These are phyloP conservation scores for Backusella australiensis DNA, from an alignment of 192 early-diverging fungal species.

Conservation along the genomic window DNA sequence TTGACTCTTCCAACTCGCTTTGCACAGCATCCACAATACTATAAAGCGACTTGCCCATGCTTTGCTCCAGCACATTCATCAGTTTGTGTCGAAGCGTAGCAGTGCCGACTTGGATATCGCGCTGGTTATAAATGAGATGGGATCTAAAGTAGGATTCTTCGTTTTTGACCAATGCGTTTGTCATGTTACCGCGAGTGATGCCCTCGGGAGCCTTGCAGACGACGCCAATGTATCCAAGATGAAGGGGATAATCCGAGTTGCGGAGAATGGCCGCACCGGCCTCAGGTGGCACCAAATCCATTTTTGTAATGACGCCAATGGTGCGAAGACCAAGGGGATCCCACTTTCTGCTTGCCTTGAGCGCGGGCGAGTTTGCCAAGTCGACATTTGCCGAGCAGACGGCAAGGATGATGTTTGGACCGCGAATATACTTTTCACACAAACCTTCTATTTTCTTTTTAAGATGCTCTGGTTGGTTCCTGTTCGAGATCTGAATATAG, in stretches of 20 bases:
- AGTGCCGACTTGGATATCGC: slow-evolving; percentile 79
- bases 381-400: slow-evolving; percentile 86
- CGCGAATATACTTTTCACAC: slow-evolving; percentile 78
- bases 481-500: slow-evolving; percentile 83
- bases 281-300: slow-evolving; percentile 84
- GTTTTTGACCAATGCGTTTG: slow-evolving; percentile 47
- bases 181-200: slow-evolving; percentile 41
- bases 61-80: slow-evolving; percentile 88
- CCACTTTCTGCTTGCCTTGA: slow-evolving; percentile 72
- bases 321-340: slow-evolving; percentile 80
- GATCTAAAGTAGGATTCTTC: slow-evolving; percentile 59
- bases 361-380: slow-evolving; percentile 82
- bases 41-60: slow-evolving; percentile 83
- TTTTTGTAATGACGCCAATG: slow-evolving; percentile 85
- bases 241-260: slow-evolving; percentile 91
- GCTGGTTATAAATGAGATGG: slow-evolving; percentile 54
- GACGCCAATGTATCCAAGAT: slow-evolving; percentile 95
- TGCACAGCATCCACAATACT: slow-evolving; percentile 92
- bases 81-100: slow-evolving; percentile 82
- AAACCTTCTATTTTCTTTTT: slow-evolving; percentile 79
- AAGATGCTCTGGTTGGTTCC: slow-evolving; percentile 75
- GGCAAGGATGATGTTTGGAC: slow-evolving; percentile 83
- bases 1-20: slow-evolving; percentile 89
- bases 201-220: slow-evolving; percentile 71
- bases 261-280: slow-evolving; percentile 75